These are phyloP conservation scores for Sugiyamaella xylanicola DNA, from an alignment of 1,139 yeast species.

Conservation along the genomic window DNA sequence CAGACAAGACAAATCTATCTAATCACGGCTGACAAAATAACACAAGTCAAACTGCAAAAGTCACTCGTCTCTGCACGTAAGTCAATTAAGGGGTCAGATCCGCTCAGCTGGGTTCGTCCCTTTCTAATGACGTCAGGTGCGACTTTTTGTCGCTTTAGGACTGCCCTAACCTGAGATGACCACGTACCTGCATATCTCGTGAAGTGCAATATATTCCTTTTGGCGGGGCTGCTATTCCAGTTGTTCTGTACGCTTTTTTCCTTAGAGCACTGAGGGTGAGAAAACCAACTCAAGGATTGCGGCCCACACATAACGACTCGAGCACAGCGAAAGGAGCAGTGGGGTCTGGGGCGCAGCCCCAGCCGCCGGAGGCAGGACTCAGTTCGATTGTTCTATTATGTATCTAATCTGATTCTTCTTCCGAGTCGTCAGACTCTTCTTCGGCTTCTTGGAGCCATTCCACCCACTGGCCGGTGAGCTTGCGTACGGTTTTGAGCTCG, in stretches of 20 bases:
- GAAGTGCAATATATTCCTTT: background rate
- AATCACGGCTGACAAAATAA: background rate
- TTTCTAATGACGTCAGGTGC: conserved; percentile 11
- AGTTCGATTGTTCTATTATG: background rate
- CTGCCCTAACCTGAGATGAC: conserved; percentile 4
- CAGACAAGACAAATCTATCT: background rate
- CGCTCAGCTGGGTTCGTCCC: background rate
- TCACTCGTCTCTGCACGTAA: background rate
- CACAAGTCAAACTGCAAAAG: background rate
- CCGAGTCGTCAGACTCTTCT: conserved; percentile 54
- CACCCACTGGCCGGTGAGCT: conserved; percentile 68
- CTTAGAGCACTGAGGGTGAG: no score
- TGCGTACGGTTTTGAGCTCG: conserved; percentile 53
- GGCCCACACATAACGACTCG: no score
- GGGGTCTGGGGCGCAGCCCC: background rate
- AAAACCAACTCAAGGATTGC: no score
- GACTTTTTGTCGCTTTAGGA: conserved; percentile 2
- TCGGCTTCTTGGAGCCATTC: conserved; percentile 90
- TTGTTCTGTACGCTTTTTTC: no score
- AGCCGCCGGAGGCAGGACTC: background rate
- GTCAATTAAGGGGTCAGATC: background rate
- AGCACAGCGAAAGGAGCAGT: background rate
- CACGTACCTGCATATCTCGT: conserved; percentile 8
- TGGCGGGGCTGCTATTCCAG: background rate
- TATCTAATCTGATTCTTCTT: conserved; percentile 19